Percentiles rank a stretch among this genome's conserved stretches.
phyloP scores from a whole-genome alignment of 2,329 filamentous ascomycete genomes.

The Curvularia spicifera region DNA sequence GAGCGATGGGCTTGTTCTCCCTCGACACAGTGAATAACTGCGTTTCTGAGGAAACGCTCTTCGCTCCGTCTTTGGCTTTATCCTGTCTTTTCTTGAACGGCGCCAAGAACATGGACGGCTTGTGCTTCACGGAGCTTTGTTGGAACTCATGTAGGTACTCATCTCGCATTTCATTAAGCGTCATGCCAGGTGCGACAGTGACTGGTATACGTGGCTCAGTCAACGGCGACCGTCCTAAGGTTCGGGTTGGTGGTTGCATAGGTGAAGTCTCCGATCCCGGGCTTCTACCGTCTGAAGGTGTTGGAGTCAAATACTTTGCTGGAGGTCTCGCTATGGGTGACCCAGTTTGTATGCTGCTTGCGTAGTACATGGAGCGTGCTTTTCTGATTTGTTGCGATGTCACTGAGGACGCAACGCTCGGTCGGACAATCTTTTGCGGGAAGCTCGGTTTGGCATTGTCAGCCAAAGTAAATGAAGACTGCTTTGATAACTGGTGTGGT shows the following conservation, averaged over 20 bases:
- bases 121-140: constrained; percentile 50
- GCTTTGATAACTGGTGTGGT: constrained; percentile 26
- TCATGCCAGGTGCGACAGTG: constrained; percentile 32
- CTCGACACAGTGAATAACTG: constrained; percentile 21
- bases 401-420: constrained; percentile 33
- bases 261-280: constrained; percentile 12
- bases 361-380: constrained; percentile 49
- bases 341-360: constrained; percentile 47
- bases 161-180: constrained; percentile 48
- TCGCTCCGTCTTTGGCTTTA: constrained; percentile 32
- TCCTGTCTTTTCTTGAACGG: constrained; percentile 54
- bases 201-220: constrained; percentile 35
- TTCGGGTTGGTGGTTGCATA: constrained; percentile 11
- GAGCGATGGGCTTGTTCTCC: constrained; percentile 19
- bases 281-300: constrained; percentile 19
- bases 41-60: constrained; percentile 22
- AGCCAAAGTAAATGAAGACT: constrained; percentile 30
- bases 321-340: constrained; percentile 46
- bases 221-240: constrained; percentile 28
- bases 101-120: constrained; percentile 53
- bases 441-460: constrained; percentile 37
- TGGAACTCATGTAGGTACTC: constrained; percentile 52
- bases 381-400: constrained; percentile 48
- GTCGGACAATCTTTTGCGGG: constrained; percentile 33
- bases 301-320: constrained; percentile 41